phyloP scores from a whole-genome alignment of 2,329 filamentous ascomycete genomes.

The Parastagonospora nodorum region DNA sequence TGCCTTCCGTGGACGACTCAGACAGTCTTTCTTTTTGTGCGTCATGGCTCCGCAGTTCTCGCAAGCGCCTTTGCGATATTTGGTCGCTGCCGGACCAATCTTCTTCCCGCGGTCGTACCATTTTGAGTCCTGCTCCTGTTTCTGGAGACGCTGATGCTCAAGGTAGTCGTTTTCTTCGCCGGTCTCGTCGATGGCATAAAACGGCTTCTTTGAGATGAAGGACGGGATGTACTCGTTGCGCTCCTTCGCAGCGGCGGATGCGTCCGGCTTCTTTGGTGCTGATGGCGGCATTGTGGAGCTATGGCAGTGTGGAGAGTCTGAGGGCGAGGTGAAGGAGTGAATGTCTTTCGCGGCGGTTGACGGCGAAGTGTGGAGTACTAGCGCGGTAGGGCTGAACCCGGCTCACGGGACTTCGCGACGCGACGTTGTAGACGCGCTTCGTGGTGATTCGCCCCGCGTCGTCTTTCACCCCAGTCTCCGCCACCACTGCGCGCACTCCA shows the following conservation, averaged over 20 bases:
- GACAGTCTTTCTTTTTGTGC: slow-evolving; percentile 92
- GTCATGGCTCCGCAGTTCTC: slow-evolving; percentile 98
- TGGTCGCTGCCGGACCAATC: slow-evolving; percentile 84
- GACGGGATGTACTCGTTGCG: slow-evolving; percentile 97
- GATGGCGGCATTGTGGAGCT: slow-evolving; percentile 53
- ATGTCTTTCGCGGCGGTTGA: background rate
- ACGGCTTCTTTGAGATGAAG: slow-evolving; percentile 97
- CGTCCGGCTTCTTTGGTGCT: slow-evolving; percentile 56
- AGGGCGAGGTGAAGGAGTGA: slow-evolving; percentile 10
- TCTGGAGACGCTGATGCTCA: slow-evolving; percentile 89
- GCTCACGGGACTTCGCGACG: slow-evolving; percentile 30
- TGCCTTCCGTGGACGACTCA: slow-evolving; percentile 83
- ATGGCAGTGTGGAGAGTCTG: slow-evolving; percentile 2
- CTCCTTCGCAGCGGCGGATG: slow-evolving; percentile 70
- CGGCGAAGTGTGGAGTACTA: slow-evolving; percentile 24
- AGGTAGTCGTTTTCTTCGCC: slow-evolving; percentile 78
- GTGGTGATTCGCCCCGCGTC: background rate
- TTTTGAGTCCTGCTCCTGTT: slow-evolving; percentile 71
- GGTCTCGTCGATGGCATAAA: slow-evolving; percentile 85
- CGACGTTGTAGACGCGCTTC: slow-evolving; percentile 1
- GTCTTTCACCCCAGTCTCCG: background rate
- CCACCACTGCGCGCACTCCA: background rate
- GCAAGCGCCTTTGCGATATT: slow-evolving; percentile 96
- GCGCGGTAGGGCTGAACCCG: slow-evolving; percentile 35
- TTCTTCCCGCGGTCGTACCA: slow-evolving; percentile 94